Conservation (phyloP, 257 asterid species). For the Nicotiana tabacum region DNA sequence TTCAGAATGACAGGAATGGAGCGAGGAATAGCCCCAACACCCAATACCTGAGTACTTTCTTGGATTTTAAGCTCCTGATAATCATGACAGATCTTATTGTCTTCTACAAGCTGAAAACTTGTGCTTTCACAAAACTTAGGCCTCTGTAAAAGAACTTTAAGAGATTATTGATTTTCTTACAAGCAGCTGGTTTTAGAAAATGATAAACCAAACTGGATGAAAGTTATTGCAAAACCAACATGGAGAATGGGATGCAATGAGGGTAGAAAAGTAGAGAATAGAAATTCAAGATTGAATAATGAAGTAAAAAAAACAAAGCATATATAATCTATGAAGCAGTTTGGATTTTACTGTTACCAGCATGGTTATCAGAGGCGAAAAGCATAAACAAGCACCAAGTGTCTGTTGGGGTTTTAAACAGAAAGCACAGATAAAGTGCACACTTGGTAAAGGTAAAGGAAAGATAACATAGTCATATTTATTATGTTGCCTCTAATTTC, state of each 20-base stretch:
- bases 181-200: neutral
- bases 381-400: neutral
- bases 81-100: conserved; percentile 77
- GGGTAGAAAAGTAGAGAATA: neutral
- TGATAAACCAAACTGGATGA: neutral
- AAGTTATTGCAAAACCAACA: neutral
- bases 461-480: neutral
- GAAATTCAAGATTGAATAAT: neutral
- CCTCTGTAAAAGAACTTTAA: conserved; percentile 20
- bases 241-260: neutral
- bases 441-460: neutral
- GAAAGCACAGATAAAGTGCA: neutral
- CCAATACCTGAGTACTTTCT: conserved; percentile 92
- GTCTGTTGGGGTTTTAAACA: neutral
- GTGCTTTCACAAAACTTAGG: conserved; percentile 64
- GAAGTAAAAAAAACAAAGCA: neutral
- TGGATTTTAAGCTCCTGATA: conserved; percentile 97
- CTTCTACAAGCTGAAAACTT: conserved; percentile 74
- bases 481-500: neutral
- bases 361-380: neutral
- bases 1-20: conserved; percentile 83
- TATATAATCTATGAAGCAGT: neutral
- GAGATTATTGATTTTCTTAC: neutral
- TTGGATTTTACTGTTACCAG: neutral
- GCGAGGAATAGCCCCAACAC: conserved; percentile 98